Evolutionary conservation across 1,139 yeast species (phyloP).

Genomic region (Yamadazyma atlantica): DNA sequence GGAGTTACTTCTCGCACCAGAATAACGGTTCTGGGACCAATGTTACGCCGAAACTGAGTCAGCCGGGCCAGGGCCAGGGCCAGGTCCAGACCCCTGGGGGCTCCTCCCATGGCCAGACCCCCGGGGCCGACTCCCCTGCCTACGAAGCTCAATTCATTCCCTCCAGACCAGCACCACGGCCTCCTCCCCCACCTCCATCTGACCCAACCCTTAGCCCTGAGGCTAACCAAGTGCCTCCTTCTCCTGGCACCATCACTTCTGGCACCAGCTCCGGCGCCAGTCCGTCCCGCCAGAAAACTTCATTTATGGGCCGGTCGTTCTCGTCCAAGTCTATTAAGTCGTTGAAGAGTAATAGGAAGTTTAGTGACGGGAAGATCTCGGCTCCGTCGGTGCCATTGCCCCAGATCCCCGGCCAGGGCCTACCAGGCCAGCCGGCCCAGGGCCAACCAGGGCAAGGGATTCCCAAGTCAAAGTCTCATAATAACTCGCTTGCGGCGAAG

Average conservation of each 20-base stretch:
- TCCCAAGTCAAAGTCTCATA: constrained; percentile 48
- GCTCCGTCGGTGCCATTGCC: constrained; percentile 7
- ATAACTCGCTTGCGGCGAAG: constrained; percentile 33
- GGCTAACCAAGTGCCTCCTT: constrained; percentile 10
- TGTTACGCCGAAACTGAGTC: too few relatives aligned
- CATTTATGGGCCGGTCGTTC: constrained; percentile 36
- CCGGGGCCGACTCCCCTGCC: constrained; percentile 4
- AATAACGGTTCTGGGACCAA: constrained; percentile 4
- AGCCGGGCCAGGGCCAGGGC: too few relatives aligned
- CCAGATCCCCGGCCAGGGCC: constrained; percentile 3
- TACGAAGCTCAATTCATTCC: constrained; percentile 56
- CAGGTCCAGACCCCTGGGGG: too few relatives aligned
- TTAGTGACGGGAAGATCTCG: constrained; percentile 22
- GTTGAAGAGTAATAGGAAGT: constrained; percentile 25
- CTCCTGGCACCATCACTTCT: constrained; percentile 10
- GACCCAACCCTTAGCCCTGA: constrained; percentile 6
- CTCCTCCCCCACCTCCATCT: constrained; percentile 24
- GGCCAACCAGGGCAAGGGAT: constrained; percentile 24
- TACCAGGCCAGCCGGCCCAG: too few relatives aligned
- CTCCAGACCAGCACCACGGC: constrained; percentile 68
- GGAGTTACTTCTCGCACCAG: constrained; percentile 12
- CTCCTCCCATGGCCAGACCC: constrained; percentile 11
- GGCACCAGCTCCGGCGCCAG: too few relatives aligned
- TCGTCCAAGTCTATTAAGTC: constrained; percentile 42
- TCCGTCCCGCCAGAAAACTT: constrained; percentile 18